These are phyloP conservation scores for Perilla frutescens DNA, from an alignment of 257 asterid genomes.

Conservation along the genomic window DNA sequence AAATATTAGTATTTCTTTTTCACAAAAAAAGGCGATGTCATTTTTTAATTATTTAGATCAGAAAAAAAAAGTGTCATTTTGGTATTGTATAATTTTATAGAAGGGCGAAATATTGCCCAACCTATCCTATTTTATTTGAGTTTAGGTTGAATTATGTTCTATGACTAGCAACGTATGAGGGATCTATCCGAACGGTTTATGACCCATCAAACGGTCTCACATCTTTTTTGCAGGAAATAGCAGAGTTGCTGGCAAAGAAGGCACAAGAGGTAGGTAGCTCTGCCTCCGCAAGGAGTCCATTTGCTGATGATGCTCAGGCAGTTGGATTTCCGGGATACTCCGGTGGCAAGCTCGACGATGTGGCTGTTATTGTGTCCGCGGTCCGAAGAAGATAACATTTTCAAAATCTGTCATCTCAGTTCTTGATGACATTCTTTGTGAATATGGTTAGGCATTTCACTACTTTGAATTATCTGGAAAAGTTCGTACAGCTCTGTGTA, in stretches of 20 bases:
- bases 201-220: neutral
- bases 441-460: conserved; percentile 35
- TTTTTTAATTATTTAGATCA: too few species aligned
- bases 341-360: conserved; percentile 87
- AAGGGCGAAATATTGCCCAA: too few species aligned
- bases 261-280: conserved; percentile 74
- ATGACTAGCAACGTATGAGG: too few species aligned
- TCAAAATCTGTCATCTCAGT: conserved; percentile 11
- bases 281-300: conserved; percentile 62
- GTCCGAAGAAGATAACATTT: conserved; percentile 45
- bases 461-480: neutral
- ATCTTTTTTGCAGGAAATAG: conserved; percentile 60
- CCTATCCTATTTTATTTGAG: too few species aligned
- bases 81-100: too few species aligned
- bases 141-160: too few species aligned
- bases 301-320: conserved; percentile 80
- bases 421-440: conserved; percentile 20
- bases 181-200: too few species aligned
- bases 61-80: too few species aligned
- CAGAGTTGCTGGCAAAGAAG: conserved; percentile 60
- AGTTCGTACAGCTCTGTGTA: neutral
- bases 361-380: conserved; percentile 75
- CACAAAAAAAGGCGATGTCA: too few species aligned
- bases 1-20: too few species aligned
- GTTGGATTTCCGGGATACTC: conserved; percentile 64